Evolutionary conservation across 768 basidiomycete genomes (phyloP).

Genomic region (Pleurotus giganteus): DNA sequence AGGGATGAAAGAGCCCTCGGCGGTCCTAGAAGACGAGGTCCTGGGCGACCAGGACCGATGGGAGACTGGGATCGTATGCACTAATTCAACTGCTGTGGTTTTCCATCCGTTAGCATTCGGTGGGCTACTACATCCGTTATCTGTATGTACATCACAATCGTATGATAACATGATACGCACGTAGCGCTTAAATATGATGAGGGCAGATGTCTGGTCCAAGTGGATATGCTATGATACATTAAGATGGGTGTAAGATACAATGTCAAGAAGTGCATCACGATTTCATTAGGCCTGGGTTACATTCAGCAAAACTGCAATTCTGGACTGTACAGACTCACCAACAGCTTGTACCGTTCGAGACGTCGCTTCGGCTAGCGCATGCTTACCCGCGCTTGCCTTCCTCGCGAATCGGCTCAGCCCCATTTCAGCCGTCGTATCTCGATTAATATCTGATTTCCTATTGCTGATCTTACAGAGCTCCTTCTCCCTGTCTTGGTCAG

Average conservation of each 20-base stretch:
- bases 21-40: background rate
- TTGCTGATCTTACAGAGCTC: conserved; percentile 4
- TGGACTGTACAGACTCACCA: conserved; percentile 9
- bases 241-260: background rate
- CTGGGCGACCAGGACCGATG: background rate
- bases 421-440: conserved; percentile 11
- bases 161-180: background rate
- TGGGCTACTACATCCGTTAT: background rate
- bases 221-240: no score
- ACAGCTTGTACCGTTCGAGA: conserved; percentile 12
- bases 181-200: no score
- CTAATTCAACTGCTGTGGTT: background rate
- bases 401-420: conserved; percentile 12
- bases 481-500: background rate
- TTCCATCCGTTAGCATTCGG: no score
- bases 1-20: conserved; percentile 8
- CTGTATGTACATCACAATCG: background rate
- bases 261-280: background rate
- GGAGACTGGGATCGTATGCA: conserved; percentile 10
- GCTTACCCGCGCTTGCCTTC: conserved; percentile 13
- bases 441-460: conserved; percentile 12
- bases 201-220: no score
- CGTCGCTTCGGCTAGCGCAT: conserved; percentile 11
- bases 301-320: no score
- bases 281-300: conserved; percentile 6